phyloP scores from a whole-genome alignment of 140 eudicot genomes.

The Bidens hawaiensis region DNA sequence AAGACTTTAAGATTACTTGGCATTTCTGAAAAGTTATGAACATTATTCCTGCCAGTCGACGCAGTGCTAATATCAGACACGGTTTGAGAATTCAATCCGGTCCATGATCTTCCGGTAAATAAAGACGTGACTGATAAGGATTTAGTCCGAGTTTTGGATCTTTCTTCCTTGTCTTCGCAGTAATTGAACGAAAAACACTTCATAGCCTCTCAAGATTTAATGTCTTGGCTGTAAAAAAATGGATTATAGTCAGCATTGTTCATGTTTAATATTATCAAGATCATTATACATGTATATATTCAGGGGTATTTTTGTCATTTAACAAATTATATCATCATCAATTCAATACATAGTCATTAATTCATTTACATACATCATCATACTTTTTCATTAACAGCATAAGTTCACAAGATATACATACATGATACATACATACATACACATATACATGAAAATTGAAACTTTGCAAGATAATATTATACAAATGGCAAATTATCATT shows the following conservation, averaged over 20 bases:
- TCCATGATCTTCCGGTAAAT: slow-evolving; percentile 49
- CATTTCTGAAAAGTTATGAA: slow-evolving; percentile 47
- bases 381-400: neutral
- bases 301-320: no score
- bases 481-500: no score
- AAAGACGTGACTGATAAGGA: slow-evolving; percentile 35
- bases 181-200: slow-evolving; percentile 54
- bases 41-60: slow-evolving; percentile 40
- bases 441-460: neutral
- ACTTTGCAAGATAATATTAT: no score
- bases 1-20: slow-evolving; percentile 66
- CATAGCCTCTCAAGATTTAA: slow-evolving; percentile 40
- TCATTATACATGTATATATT: no score
- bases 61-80: slow-evolving; percentile 66
- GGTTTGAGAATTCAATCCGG: slow-evolving; percentile 56
- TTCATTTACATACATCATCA: no score
- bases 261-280: slow-evolving; percentile 4
- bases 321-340: no score
- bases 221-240: neutral
- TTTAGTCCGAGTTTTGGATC: slow-evolving; percentile 35
- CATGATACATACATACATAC: slow-evolving; percentile 2
- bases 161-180: slow-evolving; percentile 46
- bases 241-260: slow-evolving; percentile 8
- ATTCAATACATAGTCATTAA: no score
- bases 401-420: neutral